Evolutionary conservation across 257 asterid species (phyloP).

Genomic region (Przewalskia tangutica): DNA sequence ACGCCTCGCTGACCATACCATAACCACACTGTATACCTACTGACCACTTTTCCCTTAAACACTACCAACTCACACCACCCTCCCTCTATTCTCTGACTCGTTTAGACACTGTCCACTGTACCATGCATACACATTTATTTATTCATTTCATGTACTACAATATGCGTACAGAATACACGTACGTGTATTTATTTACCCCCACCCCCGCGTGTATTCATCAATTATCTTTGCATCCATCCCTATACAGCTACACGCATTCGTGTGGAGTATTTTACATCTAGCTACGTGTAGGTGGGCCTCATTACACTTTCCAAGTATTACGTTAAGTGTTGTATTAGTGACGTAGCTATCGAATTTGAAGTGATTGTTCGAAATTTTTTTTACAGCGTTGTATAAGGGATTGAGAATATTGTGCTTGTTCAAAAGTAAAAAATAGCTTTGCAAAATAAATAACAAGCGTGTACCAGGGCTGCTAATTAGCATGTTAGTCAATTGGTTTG

Average conservation of each 20-base stretch:
- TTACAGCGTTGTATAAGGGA: no score
- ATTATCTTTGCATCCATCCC: not conserved
- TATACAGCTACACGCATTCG: not conserved
- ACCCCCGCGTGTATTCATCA: not conserved
- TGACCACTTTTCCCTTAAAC: conserved; percentile 7
- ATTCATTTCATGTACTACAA: not conserved
- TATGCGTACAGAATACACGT: not conserved
- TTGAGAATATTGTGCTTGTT: no score
- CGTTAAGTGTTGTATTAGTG: no score
- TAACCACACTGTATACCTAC: not conserved
- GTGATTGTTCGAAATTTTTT: no score
- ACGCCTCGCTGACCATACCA: conserved; percentile 31
- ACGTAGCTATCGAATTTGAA: no score
- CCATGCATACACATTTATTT: conserved; percentile 6
- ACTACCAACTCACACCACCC: not conserved
- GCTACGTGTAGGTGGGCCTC: not conserved
- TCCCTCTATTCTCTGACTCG: conserved; percentile 7
- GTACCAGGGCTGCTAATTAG: no score
- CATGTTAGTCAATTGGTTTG: no score
- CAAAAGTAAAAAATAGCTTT: no score
- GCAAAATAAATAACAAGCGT: no score
- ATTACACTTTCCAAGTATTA: not conserved
- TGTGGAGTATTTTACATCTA: conserved; percentile 6
- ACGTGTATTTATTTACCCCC: not conserved
- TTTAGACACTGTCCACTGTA: conserved; percentile 3